phyloP scores from a whole-genome alignment of 2,329 filamentous ascomycete species.

The Penicillium sp. region DNA sequence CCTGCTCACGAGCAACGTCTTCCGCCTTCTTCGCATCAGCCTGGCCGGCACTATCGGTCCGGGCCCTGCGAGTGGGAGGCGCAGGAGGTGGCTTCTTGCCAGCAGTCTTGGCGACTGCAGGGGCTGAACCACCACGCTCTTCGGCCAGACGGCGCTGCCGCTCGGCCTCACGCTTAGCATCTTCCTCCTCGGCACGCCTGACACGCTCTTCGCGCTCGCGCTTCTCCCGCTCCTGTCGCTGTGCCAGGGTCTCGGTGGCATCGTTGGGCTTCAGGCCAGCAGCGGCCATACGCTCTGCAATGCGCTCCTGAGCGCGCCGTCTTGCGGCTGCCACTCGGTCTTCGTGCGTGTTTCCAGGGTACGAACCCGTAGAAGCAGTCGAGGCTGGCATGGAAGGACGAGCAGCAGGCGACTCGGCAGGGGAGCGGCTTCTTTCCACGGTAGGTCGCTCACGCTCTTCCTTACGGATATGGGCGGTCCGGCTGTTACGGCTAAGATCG shows the following conservation, averaged over 20 bases:
- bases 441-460: conserved; percentile 61
- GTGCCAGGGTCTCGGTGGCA: conserved; percentile 75
- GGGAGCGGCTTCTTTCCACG: conserved; percentile 49
- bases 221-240: conserved; percentile 85
- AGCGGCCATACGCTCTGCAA: conserved; percentile 93
- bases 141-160: conserved; percentile 79
- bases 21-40: conserved; percentile 60
- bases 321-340: conserved; percentile 95
- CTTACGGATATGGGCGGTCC: conserved; percentile 69
- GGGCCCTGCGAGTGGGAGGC: conserved; percentile 69
- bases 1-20: conserved; percentile 53
- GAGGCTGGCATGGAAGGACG: conserved; percentile 51
- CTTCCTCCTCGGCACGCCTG: conserved; percentile 89
- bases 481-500: conserved; percentile 84
- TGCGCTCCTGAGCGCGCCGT: conserved; percentile 93
- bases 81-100: conserved; percentile 74
- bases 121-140: conserved; percentile 65
- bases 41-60: conserved; percentile 57
- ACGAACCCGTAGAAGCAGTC: conserved; percentile 66
- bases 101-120: conserved; percentile 56
- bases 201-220: conserved; percentile 85
- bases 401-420: conserved; percentile 43
- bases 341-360: conserved; percentile 85
- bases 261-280: conserved; percentile 86
- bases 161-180: conserved; percentile 83